Evolutionary conservation across 1,284 basidiomycete genomes (phyloP).

Genomic region (Apiotrichum domesticum): DNA sequence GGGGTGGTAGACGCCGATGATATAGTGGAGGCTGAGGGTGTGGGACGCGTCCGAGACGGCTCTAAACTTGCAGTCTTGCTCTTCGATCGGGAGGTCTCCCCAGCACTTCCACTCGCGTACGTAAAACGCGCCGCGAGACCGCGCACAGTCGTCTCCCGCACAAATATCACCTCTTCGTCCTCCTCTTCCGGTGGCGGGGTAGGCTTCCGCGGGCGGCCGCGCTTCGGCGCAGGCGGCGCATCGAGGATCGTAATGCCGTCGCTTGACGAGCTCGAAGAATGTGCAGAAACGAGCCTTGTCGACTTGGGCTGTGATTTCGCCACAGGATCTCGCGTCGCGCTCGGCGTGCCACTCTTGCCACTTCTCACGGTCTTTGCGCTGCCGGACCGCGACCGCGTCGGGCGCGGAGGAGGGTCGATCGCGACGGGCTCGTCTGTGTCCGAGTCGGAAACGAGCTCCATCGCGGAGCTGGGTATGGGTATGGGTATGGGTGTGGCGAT

Average conservation of each 20-base stretch:
- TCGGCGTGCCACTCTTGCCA: background rate
- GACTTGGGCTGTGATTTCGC: background rate
- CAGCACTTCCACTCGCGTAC: slow-evolving; percentile 6
- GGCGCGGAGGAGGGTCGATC: slow-evolving; percentile 9
- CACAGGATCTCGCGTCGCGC: background rate
- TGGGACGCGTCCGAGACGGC: background rate
- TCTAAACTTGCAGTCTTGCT: slow-evolving; percentile 51
- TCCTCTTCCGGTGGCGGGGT: slow-evolving; percentile 1
- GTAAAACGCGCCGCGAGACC: slow-evolving; percentile 7
- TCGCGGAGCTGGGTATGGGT: background rate
- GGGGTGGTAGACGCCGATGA: background rate
- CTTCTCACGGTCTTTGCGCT: background rate
- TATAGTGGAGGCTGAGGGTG: background rate
- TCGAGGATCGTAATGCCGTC: background rate
- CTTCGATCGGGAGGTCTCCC: slow-evolving; percentile 18
- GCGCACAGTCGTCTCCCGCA: slow-evolving; percentile 4
- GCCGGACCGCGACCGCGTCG: background rate
- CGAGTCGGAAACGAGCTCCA: slow-evolving; percentile 1
- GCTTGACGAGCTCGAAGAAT: background rate
- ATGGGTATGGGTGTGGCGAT: too few species aligned
- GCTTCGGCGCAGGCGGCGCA: background rate
- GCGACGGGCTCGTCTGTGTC: slow-evolving; percentile 22
- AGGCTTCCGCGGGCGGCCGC: slow-evolving; percentile 2
- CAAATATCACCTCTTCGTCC: slow-evolving; percentile 16
- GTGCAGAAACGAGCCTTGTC: background rate